A percentile compares a stretch with the other conserved stretches of the same genome.
Conservation (phyloP, 805 yeast genomes). For the Wickerhamiella siamensis region DNA sequence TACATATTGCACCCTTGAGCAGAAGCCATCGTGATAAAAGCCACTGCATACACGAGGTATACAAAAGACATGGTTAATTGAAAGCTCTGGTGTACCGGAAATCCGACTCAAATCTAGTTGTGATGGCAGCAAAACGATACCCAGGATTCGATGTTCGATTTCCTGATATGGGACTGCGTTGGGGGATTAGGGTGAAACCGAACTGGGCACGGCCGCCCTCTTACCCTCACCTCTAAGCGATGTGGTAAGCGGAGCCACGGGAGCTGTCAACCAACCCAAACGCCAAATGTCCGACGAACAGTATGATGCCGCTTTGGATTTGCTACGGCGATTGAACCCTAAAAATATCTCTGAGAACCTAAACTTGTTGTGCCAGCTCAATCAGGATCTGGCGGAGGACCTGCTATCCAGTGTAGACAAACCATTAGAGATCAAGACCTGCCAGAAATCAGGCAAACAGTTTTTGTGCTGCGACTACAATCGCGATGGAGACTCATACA, state of each 20-base stretch:
- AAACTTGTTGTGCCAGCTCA: constrained; percentile 33
- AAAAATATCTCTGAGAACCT: constrained; percentile 36
- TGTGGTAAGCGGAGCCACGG: too few species aligned
- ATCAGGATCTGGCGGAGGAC: constrained; percentile 72
- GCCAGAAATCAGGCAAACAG: constrained; percentile 44
- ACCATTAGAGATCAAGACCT: constrained; percentile 46
- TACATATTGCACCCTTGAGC: constrained; percentile 19
- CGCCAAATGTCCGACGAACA: constrained; percentile 32
- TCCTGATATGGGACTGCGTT: too few species aligned
- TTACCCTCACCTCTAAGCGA: too few species aligned
- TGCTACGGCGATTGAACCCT: constrained; percentile 64
- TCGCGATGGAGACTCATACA: constrained; percentile 81
- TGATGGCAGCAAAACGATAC: too few species aligned
- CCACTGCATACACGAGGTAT: neutral
- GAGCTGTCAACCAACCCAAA: too few species aligned
- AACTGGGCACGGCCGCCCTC: too few species aligned
- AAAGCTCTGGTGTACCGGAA: too few species aligned
- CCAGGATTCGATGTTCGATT: too few species aligned
- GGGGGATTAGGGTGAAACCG: too few species aligned
- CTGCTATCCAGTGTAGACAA: constrained; percentile 74
- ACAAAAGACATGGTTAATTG: neutral
- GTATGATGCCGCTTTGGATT: constrained; percentile 65
- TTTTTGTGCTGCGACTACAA: constrained; percentile 86
- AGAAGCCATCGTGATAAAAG: neutral
- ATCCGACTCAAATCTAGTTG: too few species aligned